Conservation (phyloP, 192 early-diverging fungal species). For the Pilaira anomala region DNA sequence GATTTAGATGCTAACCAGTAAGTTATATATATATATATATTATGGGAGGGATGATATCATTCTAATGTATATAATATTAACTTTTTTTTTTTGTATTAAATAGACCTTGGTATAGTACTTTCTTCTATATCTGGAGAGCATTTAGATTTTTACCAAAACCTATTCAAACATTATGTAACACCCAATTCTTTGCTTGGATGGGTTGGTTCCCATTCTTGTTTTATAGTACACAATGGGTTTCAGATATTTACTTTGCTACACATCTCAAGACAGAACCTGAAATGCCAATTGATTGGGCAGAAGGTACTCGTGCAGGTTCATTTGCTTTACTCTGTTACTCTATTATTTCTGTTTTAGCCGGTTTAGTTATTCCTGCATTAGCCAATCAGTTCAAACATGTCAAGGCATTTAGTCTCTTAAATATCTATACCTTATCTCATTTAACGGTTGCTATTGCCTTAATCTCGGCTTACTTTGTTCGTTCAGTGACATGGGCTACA, state of each 20-base stretch:
- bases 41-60: neutral
- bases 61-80: too few species aligned
- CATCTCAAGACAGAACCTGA: constrained; percentile 15
- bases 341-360: constrained; percentile 64
- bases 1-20: constrained; percentile 32
- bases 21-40: constrained; percentile 9
- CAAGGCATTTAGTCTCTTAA: constrained; percentile 39
- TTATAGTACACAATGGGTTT: constrained; percentile 75
- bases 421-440: constrained; percentile 73
- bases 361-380: constrained; percentile 53
- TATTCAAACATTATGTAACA: constrained; percentile 75
- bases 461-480: constrained; percentile 63
- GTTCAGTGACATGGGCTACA: constrained; percentile 56
- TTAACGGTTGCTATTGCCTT: constrained; percentile 64
- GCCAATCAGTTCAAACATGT: constrained; percentile 34
- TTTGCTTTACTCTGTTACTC: constrained; percentile 82
- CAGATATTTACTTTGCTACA: constrained; percentile 44
- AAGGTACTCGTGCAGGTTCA: constrained; percentile 77
- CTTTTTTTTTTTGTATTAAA: too few species aligned
- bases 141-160: constrained; percentile 63
- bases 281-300: constrained; percentile 29
- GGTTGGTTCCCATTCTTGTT: constrained; percentile 97
- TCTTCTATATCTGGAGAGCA: constrained; percentile 52
- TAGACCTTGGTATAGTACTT: constrained; percentile 43
- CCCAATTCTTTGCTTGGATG: constrained; percentile 95